phyloP scores from a whole-genome alignment of 257 asterid genomes.

The Ballota nigra region DNA sequence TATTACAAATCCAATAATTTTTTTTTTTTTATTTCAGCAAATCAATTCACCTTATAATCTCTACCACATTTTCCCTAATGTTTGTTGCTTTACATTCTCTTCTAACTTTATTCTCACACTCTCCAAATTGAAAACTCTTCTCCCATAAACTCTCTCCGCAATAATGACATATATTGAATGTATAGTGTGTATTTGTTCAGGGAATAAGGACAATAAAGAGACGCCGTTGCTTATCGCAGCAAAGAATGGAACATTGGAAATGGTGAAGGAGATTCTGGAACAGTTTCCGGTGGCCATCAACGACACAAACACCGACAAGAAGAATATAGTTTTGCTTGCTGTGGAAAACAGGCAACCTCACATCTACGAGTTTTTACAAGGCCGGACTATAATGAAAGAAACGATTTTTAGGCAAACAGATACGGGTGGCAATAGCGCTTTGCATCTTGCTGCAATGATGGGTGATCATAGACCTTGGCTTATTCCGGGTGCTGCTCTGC shows the following conservation, averaged over 20 bases:
- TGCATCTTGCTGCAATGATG: constrained; percentile 44
- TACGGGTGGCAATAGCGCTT: constrained; percentile 36
- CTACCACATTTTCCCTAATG: too few relatives aligned
- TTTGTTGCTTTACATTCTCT: too few relatives aligned
- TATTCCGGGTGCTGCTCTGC: constrained; percentile 28
- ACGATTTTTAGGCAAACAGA: constrained; percentile 33
- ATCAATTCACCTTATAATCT: too few relatives aligned
- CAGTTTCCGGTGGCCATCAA: constrained; percentile 31
- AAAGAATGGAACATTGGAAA: constrained; percentile 29
- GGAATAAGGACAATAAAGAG: constrained; percentile 1
- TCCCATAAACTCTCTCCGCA: too few relatives aligned
- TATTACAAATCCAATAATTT: too few relatives aligned
- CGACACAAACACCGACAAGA: constrained; percentile 24
- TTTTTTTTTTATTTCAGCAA: too few relatives aligned
- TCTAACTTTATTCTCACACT: too few relatives aligned
- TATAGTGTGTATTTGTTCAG: neutral
- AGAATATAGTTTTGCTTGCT: constrained; percentile 32
- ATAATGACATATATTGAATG: too few relatives aligned
- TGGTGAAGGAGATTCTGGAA: constrained; percentile 22
- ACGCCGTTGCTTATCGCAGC: constrained; percentile 34
- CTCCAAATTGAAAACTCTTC: too few relatives aligned
- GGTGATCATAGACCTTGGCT: constrained; percentile 30
- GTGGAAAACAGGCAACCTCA: constrained; percentile 37
- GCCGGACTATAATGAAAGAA: constrained; percentile 6
- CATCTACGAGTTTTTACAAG: constrained; percentile 15